A percentile compares a stretch with the other conserved stretches of the same genome.
phyloP scores from a whole-genome alignment of 176 grass and related monocot species.

The Carex parvula region DNA sequence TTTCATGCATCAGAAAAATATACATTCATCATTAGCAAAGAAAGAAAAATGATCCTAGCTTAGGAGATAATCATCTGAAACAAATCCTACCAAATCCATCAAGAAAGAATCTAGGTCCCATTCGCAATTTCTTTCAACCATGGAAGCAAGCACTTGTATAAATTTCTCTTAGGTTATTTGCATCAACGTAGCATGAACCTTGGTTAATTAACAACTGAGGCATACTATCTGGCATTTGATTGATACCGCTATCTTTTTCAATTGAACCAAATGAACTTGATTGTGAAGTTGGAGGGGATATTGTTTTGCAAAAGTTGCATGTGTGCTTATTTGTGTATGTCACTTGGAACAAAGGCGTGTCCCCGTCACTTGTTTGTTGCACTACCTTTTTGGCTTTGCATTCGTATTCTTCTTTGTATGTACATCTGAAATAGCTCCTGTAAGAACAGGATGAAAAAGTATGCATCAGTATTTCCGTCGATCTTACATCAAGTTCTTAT shows the following conservation, averaged over 20 bases:
- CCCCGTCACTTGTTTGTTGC: background rate
- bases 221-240: background rate
- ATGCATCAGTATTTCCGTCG: background rate
- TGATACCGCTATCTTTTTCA: background rate
- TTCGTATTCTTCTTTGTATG: constrained; percentile 14
- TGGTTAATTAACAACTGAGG: background rate
- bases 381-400: constrained; percentile 25
- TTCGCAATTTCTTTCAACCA: background rate
- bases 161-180: constrained; percentile 12
- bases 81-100: background rate
- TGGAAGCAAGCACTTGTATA: background rate
- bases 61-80: background rate
- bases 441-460: background rate
- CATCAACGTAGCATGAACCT: background rate
- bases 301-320: background rate
- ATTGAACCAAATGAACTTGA: background rate
- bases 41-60: background rate
- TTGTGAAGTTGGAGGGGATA: background rate
- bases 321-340: constrained; percentile 24
- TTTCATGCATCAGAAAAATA: background rate
- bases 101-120: constrained; percentile 22
- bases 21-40: background rate
- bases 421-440: constrained; percentile 23
- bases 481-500: background rate
- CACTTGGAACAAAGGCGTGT: background rate